Evolutionary conservation across 2,329 filamentous ascomycete species (phyloP).

Genomic region (Coniochaeta ligniaria): DNA sequence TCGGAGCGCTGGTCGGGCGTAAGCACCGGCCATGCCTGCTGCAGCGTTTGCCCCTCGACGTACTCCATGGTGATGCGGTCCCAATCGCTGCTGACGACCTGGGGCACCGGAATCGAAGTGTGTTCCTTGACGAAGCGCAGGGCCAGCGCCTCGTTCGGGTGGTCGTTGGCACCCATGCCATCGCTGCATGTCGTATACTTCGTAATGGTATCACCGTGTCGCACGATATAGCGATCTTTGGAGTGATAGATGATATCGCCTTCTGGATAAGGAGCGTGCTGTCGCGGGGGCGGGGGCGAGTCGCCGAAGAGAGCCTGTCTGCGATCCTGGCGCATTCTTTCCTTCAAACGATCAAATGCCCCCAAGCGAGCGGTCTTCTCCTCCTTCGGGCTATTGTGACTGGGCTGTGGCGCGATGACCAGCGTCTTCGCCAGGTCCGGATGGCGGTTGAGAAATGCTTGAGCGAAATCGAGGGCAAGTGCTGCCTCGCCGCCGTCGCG

Average conservation of each 20-base stretch:
- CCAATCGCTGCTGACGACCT: slow-evolving; percentile 17
- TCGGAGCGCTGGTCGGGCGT: slow-evolving; percentile 9
- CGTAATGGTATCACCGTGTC: slow-evolving; percentile 11
- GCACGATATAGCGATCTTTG: slow-evolving; percentile 8
- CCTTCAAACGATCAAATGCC: not conserved
- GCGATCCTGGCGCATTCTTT: slow-evolving; percentile 2
- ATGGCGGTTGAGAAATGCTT: slow-evolving; percentile 2
- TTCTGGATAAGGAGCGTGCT: slow-evolving; percentile 12
- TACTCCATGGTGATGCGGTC: slow-evolving; percentile 19
- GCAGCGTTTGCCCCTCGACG: slow-evolving; percentile 16
- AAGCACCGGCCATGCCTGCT: slow-evolving; percentile 13
- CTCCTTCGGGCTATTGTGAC: not conserved
- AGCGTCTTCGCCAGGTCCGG: slow-evolving; percentile 2
- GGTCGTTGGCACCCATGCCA: slow-evolving; percentile 10
- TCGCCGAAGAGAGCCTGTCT: slow-evolving; percentile 4
- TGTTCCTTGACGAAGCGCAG: slow-evolving; percentile 13
- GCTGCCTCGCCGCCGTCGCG: not conserved
- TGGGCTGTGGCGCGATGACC: not conserved
- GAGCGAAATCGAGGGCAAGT: not conserved
- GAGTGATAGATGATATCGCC: slow-evolving; percentile 12
- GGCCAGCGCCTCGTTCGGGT: slow-evolving; percentile 12
- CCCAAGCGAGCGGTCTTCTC: not conserved
- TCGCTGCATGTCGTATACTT: slow-evolving; percentile 13
- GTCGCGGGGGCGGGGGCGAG: slow-evolving; percentile 8
- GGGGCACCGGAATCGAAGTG: slow-evolving; percentile 17